Base-by-base conservation (phyloP, 2,329 filamentous ascomycete genomes). In the Aureobasidium vineae region DNA sequence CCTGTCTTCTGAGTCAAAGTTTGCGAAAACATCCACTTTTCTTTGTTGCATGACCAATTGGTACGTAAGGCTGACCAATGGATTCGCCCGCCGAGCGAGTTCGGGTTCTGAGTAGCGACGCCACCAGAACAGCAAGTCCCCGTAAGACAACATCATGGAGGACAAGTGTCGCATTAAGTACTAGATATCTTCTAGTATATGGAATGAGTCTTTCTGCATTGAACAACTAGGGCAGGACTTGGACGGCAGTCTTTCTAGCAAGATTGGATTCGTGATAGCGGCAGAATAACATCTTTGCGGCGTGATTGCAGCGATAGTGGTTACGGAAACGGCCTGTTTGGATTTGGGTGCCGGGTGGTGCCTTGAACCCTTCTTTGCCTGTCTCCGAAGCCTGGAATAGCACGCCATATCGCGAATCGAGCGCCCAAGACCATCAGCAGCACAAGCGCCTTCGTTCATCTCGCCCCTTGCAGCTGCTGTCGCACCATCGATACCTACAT, bases 401-500 rank as follows among this genome's bases (percentile, higher is more conserved):
- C 43, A 52, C 59, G 59, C 45, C 45, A 50, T 63, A 63, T 63
- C 45, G 59, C 59, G 59, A 63, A 63, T 61, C 31, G 26, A 36
- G 31, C 41, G 41, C 38, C 23, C 15, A 36, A 61, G 38, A n/a
- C 28, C 38, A 41, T 47, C 56, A 59, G 26, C 56, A 43, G 15
- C 47, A 45, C 56, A 40, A 60, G 40, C 41, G 56, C 56, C 41
- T 21, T 60, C 56, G 45, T 19, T 19, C 40, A 49, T 50, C 33
- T 63, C 45, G 59, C 45, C 59, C 59, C 59, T 63, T 63, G 59
- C 59, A 63, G 43, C 13, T 23, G 31, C 21, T 38, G 59, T 63
- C 59, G 59, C 59, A 63, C 59, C 45, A 40, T 41, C 59, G 59
- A 26, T 40, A 50, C 59, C 8, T 63, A 63, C 59, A 52, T 41